Evolutionary conservation across 2,329 filamentous ascomycete species (phyloP).

Genomic region (Alternaria arbusti): DNA sequence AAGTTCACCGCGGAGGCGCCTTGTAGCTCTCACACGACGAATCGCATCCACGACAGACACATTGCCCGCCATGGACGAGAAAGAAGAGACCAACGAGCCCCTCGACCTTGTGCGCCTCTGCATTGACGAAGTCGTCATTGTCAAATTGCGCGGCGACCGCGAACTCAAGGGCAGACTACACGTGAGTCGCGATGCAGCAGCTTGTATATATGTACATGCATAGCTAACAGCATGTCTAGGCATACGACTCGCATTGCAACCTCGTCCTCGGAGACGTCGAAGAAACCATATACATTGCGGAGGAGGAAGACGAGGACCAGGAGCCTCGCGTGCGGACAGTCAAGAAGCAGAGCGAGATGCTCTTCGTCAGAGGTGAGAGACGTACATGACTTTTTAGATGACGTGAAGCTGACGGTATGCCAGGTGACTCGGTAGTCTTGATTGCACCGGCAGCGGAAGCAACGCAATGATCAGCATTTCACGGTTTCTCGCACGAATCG

Average conservation of each 20-base stretch:
- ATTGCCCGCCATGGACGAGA: constrained; percentile 74
- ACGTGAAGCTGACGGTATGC: neutral
- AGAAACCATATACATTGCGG: constrained; percentile 93
- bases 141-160: constrained; percentile 93
- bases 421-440: constrained; percentile 59
- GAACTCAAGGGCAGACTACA: constrained; percentile 95
- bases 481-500: constrained; percentile 11
- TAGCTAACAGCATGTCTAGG: constrained; percentile 60
- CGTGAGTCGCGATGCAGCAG: constrained; percentile 58
- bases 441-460: constrained; percentile 51
- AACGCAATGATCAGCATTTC: constrained; percentile 28
- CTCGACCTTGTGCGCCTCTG: constrained; percentile 94
- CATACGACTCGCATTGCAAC: constrained; percentile 98
- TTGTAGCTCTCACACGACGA: constrained; percentile 16
- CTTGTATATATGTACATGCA: neutral
- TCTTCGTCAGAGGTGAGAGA: constrained; percentile 86
- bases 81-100: constrained; percentile 81
- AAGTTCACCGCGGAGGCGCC: constrained; percentile 20
- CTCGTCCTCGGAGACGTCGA: constrained; percentile 94
- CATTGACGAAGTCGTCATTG: constrained; percentile 94
- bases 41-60: neutral
- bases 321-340: constrained; percentile 68
- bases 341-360: constrained; percentile 97
- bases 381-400: neutral
- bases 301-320: constrained; percentile 83